Evolutionary conservation across 352 stramenopile species (phyloP).

Genomic region (Globisporangium iwayamae): DNA sequence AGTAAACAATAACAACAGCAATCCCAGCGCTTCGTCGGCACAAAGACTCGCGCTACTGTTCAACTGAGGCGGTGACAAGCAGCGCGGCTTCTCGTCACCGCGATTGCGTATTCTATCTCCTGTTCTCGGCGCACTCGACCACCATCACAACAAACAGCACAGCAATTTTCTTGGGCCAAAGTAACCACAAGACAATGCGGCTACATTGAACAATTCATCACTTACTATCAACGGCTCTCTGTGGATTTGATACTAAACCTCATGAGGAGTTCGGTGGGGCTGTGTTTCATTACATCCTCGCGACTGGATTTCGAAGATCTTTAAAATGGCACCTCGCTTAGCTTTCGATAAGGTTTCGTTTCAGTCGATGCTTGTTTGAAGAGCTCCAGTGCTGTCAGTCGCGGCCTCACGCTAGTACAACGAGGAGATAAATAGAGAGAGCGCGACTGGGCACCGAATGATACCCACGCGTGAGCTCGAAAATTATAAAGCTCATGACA

Average conservation of each 20-base stretch:
- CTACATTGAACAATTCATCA: neutral
- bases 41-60: neutral
- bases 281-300: neutral
- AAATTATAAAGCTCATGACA: neutral
- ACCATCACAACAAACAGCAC: neutral
- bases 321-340: neutral
- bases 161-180: neutral
- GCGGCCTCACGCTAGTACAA: neutral
- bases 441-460: neutral
- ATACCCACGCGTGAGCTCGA: neutral
- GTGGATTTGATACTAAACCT: neutral
- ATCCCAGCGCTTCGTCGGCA: neutral
- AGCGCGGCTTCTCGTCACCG: neutral
- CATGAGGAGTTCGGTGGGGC: neutral
- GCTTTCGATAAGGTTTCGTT: no score
- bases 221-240: neutral
- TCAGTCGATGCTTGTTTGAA: neutral
- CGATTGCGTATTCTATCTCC: neutral
- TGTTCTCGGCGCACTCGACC: neutral
- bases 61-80: neutral
- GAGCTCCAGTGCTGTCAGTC: neutral
- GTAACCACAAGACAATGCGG: neutral
- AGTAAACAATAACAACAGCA: neutral
- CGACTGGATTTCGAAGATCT: neutral
- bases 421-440: neutral